A percentile compares a stretch with the other conserved stretches of the same genome.
phyloP scores from a whole-genome alignment of 441 rosid species.

The Eutrema salsugineum region DNA sequence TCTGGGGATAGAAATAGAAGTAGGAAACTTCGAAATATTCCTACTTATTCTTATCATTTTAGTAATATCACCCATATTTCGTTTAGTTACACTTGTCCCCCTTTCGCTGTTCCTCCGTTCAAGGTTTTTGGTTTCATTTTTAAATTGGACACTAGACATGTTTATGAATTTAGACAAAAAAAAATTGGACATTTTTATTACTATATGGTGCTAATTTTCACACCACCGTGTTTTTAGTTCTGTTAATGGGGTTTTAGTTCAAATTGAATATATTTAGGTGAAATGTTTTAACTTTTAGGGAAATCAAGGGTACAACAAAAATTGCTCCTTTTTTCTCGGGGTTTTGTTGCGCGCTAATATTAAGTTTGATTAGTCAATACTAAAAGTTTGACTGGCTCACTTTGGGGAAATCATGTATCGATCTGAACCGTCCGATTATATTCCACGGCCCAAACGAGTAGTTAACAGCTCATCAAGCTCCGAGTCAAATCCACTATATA shows the following conservation, averaged over 20 bases:
- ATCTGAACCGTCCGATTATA: constrained; percentile 10
- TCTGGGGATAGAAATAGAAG: not conserved
- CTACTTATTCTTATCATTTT: not conserved
- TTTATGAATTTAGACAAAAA: no score
- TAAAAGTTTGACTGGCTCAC: constrained; percentile 18
- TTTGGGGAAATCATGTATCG: no score
- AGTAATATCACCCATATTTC: not conserved
- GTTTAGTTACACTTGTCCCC: not conserved
- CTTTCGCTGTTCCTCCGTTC: not conserved
- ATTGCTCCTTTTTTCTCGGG: not conserved
- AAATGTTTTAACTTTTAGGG: not conserved
- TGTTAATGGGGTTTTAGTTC: not conserved
- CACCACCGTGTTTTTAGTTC: no score
- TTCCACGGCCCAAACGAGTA: not conserved
- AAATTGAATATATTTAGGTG: not conserved
- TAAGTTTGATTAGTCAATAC: constrained; percentile 12
- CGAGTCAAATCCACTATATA: not conserved
- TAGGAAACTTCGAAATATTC: not conserved
- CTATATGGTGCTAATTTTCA: no score
- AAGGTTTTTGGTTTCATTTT: not conserved
- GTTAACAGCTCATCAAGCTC: constrained; percentile 8
- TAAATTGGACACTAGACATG: no score
- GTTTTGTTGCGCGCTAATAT: no score
- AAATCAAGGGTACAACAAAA: not conserved
- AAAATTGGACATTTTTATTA: no score